Conservation (phyloP, 2,329 filamentous ascomycete genomes). For the Waltergamsia citrina region DNA sequence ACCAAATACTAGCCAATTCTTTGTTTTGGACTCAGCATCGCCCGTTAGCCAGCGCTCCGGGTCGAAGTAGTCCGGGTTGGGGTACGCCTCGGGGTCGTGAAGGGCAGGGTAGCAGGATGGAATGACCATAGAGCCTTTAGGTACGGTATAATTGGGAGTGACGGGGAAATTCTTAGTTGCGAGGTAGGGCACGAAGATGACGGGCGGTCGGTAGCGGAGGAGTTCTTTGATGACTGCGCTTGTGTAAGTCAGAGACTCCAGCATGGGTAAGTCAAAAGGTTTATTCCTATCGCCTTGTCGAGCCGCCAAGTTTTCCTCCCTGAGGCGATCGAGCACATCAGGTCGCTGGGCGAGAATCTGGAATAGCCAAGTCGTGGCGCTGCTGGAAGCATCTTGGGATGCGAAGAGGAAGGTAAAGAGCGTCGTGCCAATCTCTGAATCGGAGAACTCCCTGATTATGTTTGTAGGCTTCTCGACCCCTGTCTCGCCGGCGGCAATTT, state of each 20-base stretch:
- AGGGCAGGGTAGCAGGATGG: constrained; percentile 42
- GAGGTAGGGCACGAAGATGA: constrained; percentile 44
- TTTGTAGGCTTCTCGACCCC: constrained; percentile 31
- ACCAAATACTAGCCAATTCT: constrained; percentile 46
- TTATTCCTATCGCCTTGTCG: constrained; percentile 29
- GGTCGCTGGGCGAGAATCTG: constrained; percentile 40
- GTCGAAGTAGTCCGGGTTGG: constrained; percentile 34
- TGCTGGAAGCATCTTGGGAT: constrained; percentile 43
- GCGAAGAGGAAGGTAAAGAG: constrained; percentile 45
- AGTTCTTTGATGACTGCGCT: constrained; percentile 43
- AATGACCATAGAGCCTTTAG: constrained; percentile 37
- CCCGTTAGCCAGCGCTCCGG: constrained; percentile 43
- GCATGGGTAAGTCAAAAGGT: constrained; percentile 32
- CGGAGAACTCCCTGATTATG: constrained; percentile 38
- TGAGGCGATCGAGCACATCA: constrained; percentile 33
- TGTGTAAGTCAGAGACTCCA: constrained; percentile 40
- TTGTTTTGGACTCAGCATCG: constrained; percentile 37
- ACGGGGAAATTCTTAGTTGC: constrained; percentile 36
- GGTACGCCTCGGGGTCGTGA: constrained; percentile 37
- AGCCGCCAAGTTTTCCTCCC: constrained; percentile 34
- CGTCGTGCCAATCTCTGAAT: constrained; percentile 38
- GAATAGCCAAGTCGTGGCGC: constrained; percentile 42
- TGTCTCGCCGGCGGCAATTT: constrained; percentile 46
- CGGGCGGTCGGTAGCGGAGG: constrained; percentile 39
- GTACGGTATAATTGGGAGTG: constrained; percentile 35